phyloP scores from a whole-genome alignment of 2,329 filamentous ascomycete genomes.

The Alternaria brassicicola region DNA sequence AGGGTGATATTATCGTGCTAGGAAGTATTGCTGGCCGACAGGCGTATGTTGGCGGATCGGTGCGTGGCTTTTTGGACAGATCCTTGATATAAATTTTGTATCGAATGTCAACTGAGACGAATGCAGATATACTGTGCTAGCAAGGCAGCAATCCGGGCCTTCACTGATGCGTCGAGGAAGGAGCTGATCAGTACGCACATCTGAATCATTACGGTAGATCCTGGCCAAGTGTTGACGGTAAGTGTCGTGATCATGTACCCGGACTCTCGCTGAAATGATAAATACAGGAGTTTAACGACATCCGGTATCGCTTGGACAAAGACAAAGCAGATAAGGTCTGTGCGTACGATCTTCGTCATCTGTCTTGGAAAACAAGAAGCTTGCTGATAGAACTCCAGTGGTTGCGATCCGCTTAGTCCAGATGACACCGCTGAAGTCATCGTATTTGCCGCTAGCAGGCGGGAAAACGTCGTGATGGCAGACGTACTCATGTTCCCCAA shows the following conservation, averaged over 20 bases:
- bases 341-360: constrained; percentile 53
- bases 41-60: constrained; percentile 76
- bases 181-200: constrained; percentile 81
- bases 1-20: constrained; percentile 92
- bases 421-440: constrained; percentile 86
- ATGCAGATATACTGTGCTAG: constrained; percentile 74
- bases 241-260: background rate
- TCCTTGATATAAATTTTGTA: background rate
- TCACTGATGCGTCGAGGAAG: constrained; percentile 79
- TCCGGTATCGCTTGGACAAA: constrained; percentile 85
- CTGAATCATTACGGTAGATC: constrained; percentile 83
- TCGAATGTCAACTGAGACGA: background rate
- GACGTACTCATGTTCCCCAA: constrained; percentile 83
- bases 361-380: background rate
- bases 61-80: constrained; percentile 10
- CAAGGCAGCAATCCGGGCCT: constrained; percentile 84
- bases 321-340: constrained; percentile 85
- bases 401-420: constrained; percentile 76
- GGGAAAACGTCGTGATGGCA: constrained; percentile 84
- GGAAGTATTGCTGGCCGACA: constrained; percentile 87
- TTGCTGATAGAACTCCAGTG: constrained; percentile 20
- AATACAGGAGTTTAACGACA: constrained; percentile 73
- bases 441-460: constrained; percentile 77
- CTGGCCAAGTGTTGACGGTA: constrained; percentile 83
- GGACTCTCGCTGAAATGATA: background rate